phyloP scores from a whole-genome alignment of 441 rosid genomes.

The Aquilaria agallochum region DNA sequence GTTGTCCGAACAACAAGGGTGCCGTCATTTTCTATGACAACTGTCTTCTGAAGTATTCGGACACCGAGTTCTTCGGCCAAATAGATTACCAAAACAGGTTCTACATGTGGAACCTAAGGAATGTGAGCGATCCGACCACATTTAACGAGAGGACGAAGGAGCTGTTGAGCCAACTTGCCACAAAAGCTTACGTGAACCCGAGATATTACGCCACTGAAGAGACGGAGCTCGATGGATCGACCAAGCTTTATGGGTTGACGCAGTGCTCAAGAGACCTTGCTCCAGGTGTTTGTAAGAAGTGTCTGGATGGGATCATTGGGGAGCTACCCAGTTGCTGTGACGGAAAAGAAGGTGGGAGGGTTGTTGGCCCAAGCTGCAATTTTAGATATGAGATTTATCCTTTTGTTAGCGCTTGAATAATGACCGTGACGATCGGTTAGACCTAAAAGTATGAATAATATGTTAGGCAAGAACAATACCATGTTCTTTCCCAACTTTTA shows the following conservation, averaged over 20 bases:
- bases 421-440: too few species aligned
- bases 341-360: constrained; percentile 55
- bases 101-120: constrained; percentile 40
- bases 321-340: constrained; percentile 42
- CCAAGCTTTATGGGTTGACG: constrained; percentile 47
- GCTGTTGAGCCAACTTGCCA: constrained; percentile 24
- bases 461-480: too few species aligned
- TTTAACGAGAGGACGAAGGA: constrained; percentile 35
- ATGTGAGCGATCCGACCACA: constrained; percentile 18
- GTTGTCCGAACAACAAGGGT: constrained; percentile 56
- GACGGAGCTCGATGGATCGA: constrained; percentile 14
- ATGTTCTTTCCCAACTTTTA: too few species aligned
- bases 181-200: background rate
- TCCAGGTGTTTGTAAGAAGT: constrained; percentile 35
- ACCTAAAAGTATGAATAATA: too few species aligned
- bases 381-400: constrained; percentile 50
- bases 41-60: constrained; percentile 57
- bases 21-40: constrained; percentile 75
- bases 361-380: constrained; percentile 50
- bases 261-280: constrained; percentile 60
- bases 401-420: constrained; percentile 2
- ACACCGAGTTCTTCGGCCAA: constrained; percentile 46
- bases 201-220: constrained; percentile 26
- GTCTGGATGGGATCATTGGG: constrained; percentile 36
- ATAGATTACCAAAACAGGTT: constrained; percentile 52